Evolutionary conservation across 129 eudicot species (phyloP).

Genomic region (Flaveria brownii): DNA sequence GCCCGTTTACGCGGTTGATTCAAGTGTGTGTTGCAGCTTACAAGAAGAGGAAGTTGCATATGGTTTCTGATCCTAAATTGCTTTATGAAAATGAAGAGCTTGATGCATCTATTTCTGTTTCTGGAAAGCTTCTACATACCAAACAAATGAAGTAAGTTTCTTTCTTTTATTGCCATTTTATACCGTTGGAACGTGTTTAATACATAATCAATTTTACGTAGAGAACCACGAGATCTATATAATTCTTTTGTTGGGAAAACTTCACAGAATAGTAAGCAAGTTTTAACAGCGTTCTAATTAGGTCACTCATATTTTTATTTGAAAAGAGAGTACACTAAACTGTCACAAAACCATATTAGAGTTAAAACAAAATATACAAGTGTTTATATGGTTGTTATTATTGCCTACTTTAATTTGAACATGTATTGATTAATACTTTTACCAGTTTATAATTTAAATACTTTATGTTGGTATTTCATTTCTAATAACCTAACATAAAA

Average conservation of each 20-base stretch:
- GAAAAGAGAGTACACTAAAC: too few species aligned
- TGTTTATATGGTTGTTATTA: too few species aligned
- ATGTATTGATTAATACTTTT: too few species aligned
- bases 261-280: too few species aligned
- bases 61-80: slow-evolving; percentile 54
- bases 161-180: slow-evolving; percentile 10
- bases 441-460: not conserved
- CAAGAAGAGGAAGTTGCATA: slow-evolving; percentile 64
- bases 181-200: not conserved
- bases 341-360: too few species aligned
- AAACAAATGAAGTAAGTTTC: slow-evolving; percentile 57
- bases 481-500: not conserved
- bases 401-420: too few species aligned
- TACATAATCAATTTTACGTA: not conserved
- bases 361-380: too few species aligned
- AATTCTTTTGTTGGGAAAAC: not conserved
- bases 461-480: not conserved
- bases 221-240: not conserved
- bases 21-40: slow-evolving; percentile 89
- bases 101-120: slow-evolving; percentile 76
- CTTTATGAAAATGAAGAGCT: slow-evolving; percentile 76
- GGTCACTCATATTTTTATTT: too few species aligned
- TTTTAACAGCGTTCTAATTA: too few species aligned
- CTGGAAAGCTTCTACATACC: slow-evolving; percentile 78
- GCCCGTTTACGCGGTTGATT: slow-evolving; percentile 90